phyloP scores from a whole-genome alignment of 176 grass and related monocot genomes.

The Poa annua region DNA sequence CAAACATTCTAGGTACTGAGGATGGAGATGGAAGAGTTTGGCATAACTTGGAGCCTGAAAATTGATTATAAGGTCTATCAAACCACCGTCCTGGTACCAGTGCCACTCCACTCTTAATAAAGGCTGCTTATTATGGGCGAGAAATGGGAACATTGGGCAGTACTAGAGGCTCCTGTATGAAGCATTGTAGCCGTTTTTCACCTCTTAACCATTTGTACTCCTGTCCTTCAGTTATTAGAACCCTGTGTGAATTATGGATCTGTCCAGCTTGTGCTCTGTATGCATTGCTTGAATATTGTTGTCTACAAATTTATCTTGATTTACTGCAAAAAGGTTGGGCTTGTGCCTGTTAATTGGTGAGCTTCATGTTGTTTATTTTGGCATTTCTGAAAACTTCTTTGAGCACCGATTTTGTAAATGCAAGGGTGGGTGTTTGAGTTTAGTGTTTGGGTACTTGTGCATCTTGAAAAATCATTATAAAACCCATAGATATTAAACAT shows the following conservation, averaged over 20 bases:
- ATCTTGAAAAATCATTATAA: neutral
- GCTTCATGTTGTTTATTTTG: constrained; percentile 15
- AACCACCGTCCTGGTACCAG: constrained; percentile 41
- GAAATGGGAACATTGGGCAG: constrained; percentile 4
- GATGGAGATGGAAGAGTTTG: constrained; percentile 38
- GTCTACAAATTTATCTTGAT: constrained; percentile 31
- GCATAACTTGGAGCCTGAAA: constrained; percentile 16
- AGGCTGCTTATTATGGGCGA: constrained; percentile 19
- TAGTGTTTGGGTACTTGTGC: neutral
- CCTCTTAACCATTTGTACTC: constrained; percentile 34
- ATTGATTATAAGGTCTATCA: constrained; percentile 28
- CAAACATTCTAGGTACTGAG: constrained; percentile 48
- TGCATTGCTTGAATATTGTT: constrained; percentile 41
- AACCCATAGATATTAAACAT: neutral
- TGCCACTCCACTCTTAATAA: constrained; percentile 34
- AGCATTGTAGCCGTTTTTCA: constrained; percentile 19
- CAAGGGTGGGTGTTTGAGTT: neutral
- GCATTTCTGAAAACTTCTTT: neutral
- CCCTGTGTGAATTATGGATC: constrained; percentile 15
- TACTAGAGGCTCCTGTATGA: constrained; percentile 18
- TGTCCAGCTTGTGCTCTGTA: constrained; percentile 13
- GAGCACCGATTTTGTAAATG: neutral
- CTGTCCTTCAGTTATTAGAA: constrained; percentile 37
- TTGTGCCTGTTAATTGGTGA: constrained; percentile 11
- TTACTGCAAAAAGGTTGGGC: constrained; percentile 11